Conservation (phyloP, 2,329 filamentous ascomycete genomes). For the Colletotrichum liriopes region DNA sequence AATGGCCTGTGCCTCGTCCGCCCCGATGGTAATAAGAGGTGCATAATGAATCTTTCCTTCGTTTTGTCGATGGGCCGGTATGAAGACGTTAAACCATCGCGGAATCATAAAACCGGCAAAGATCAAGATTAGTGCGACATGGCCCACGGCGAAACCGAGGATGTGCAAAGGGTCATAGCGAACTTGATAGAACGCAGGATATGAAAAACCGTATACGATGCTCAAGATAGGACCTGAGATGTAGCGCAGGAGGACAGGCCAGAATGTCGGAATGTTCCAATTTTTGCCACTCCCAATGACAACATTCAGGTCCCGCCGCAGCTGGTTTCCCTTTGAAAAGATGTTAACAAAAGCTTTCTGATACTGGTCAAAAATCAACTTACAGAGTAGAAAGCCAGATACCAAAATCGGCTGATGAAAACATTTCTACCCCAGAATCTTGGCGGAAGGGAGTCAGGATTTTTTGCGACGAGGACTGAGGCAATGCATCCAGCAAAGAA, state of each 20-base stretch:
- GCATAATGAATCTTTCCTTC: constrained; percentile 59
- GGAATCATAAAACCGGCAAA: constrained; percentile 66
- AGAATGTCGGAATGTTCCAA: constrained; percentile 69
- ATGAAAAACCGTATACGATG: constrained; percentile 68
- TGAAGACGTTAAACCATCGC: constrained; percentile 68
- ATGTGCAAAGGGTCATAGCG: constrained; percentile 67
- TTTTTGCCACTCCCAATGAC: constrained; percentile 69
- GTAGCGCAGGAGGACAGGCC: constrained; percentile 66
- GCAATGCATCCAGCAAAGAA: constrained; percentile 60
- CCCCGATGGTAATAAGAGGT: constrained; percentile 35
- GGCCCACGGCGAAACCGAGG: constrained; percentile 64
- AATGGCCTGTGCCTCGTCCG: constrained; percentile 40
- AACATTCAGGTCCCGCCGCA: constrained; percentile 68
- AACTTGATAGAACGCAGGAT: constrained; percentile 63
- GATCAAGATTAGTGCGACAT: constrained; percentile 63
- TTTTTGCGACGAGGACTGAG: constrained; percentile 58
- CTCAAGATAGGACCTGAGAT: constrained; percentile 64
- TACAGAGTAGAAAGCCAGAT: constrained; percentile 71
- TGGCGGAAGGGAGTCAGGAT: constrained; percentile 58
- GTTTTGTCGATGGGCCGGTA: constrained; percentile 61
- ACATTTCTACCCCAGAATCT: constrained; percentile 59
- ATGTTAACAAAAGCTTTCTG: not conserved
- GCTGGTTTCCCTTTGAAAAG: constrained; percentile 65
- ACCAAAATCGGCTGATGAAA: constrained; percentile 64
- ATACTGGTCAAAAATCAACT: constrained; percentile 43